Evolutionary conservation across 345 rosid genomes (phyloP), one percentile per base, ranked within the genome.

Genomic region (Viola odorata): DNA sequence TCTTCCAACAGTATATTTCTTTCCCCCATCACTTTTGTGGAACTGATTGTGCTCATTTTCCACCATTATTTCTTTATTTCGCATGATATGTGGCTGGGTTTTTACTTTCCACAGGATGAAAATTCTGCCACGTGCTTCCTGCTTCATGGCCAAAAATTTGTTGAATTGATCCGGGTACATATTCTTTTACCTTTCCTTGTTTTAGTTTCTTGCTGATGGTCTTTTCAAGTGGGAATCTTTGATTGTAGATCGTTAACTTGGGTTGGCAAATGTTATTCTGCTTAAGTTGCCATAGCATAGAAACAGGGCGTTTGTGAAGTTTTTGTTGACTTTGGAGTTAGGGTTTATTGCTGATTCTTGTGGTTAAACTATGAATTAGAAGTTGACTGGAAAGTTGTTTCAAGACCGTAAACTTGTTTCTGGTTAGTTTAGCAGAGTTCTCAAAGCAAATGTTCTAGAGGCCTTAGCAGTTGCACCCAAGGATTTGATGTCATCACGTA

Each of bases 151-250:
- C 99, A 94, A 68, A 86, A 83, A 54, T 94, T 94, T 67, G 85
- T 94, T 37, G 99, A 94, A 77, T 67, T 90, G 60, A 83, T 90
- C 51, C 90, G 96, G 96, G 97, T 94, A 85, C 39, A 37, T 41
- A 7, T 50, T 40, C 45, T 67, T 60, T 52, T 47, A 42, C 76
- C 53, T 42, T 41, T 44, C 38, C 58, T 15, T 15, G 6, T 66
- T 65, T 37, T 45, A 59, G 37, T 1, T 6, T 38, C 4, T 48
- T 40, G 32, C 2, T 52, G 7, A 41, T 16, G 7, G 14, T n/a
- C 12, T 37, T 16, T 12, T 32, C 13, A 10, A 15, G 39, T 45
- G 12, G 9, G 38, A 47, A 47, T 64, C 41, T 36, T 16, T 11
- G 10, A 14, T 1, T 17, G 13, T 1, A 38, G 13, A 23, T 40